A percentile compares a stretch with the other conserved stretches of the same genome.
Conservation (phyloP, 2,329 filamentous ascomycete species). For the Alternaria viburni region DNA sequence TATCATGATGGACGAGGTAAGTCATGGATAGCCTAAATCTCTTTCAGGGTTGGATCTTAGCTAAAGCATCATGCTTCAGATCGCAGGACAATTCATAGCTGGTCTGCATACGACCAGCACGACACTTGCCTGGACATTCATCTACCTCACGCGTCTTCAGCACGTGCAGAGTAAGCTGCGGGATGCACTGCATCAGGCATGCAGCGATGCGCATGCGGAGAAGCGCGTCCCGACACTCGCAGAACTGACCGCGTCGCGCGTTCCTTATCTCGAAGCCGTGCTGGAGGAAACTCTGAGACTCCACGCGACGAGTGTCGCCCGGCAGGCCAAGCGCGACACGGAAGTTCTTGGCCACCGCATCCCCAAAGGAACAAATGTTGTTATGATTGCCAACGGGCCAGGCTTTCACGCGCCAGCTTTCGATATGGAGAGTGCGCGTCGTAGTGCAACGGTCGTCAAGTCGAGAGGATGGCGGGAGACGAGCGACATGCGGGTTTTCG, state of each 20-base stretch:
- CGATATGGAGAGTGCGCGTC: background rate
- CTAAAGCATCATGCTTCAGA: background rate
- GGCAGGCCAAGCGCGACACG: slow-evolving; percentile 48
- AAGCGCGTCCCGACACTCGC: background rate
- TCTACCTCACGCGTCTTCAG: slow-evolving; percentile 1
- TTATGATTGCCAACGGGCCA: slow-evolving; percentile 36
- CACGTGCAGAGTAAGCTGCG: slow-evolving; percentile 8
- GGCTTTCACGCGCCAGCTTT: slow-evolving; percentile 11
- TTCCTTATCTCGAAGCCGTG: slow-evolving; percentile 50
- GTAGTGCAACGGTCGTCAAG: background rate
- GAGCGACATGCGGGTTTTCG: slow-evolving; percentile 4
- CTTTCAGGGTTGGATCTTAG: background rate
- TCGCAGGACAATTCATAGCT: background rate
- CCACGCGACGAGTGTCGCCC: slow-evolving; percentile 35
- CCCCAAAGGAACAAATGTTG: slow-evolving; percentile 49
- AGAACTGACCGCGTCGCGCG: background rate
- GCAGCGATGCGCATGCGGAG: background rate
- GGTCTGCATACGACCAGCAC: slow-evolving; percentile 10
- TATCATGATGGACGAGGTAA: slow-evolving; percentile 14
- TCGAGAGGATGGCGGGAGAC: background rate
- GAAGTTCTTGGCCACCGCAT: slow-evolving; percentile 50
- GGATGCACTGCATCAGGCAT: background rate
- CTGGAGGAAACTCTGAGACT: slow-evolving; percentile 52
- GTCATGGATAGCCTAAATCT: background rate
- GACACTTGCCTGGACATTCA: slow-evolving; percentile 11